Evolutionary conservation across 345 rosid species (phyloP), one percentile per base, ranked within the genome.

Genomic region (Hirschfeldia incana): DNA sequence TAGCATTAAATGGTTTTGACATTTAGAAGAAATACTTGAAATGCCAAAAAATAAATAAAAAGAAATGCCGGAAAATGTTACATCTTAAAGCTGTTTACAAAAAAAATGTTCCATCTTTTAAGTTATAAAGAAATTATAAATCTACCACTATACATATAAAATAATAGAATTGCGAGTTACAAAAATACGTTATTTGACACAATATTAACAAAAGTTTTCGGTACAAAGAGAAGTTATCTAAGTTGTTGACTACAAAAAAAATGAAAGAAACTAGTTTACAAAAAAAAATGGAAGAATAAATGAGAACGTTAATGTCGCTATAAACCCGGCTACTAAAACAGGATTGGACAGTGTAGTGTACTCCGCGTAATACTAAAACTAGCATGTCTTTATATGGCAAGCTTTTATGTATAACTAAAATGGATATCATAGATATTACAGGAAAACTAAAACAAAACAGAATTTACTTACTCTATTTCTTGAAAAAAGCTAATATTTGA

Each of bases 171-270:
- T n/a, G n/a, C n/a, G n/a, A n/a, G n/a, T n/a, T n/a, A n/a, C n/a
- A n/a, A n/a, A n/a, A n/a, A n/a, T n/a, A n/a, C n/a, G n/a, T n/a
- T n/a, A n/a, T n/a, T n/a, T n/a, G n/a, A n/a, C n/a, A n/a, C n/a
- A n/a, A n/a, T n/a, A n/a, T n/a, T n/a, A n/a, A n/a, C n/a, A n/a
- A n/a, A n/a, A n/a, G n/a, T n/a, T n/a, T 33, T 2, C 15, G 76
- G 72, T 39, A 72, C 76, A 71, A 39, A 12, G 10, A 32, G 36
- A 46, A 67, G 67, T 72, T 78, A 58, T 13, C 36, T 49, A 65
- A 58, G 67, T 65, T 78, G 63, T 66, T 72, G 73, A 73, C 73
- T 66, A 33, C 33, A 7, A n/a, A n/a, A n/a, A n/a, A n/a, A n/a
- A n/a, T n/a, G n/a, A n/a, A n/a, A n/a, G n/a, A n/a, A n/a, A n/a